phyloP scores from a whole-genome alignment of 1,284 basidiomycete species.

The Cryptococcus sp. region DNA sequence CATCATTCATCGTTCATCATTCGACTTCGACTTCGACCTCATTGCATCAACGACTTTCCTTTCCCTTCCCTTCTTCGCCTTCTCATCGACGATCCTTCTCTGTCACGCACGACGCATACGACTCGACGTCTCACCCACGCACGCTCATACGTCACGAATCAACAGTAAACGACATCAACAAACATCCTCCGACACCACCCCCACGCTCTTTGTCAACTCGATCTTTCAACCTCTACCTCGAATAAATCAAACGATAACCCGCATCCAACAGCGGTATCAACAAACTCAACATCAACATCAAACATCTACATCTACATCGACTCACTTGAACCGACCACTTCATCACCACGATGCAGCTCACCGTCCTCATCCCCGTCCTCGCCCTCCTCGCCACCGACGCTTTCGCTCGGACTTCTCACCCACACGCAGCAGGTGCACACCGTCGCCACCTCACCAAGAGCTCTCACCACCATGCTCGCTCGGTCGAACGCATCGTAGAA shows the following conservation, averaged over 20 bases:
- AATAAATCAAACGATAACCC: neutral
- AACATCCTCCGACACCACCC: conserved; percentile 2
- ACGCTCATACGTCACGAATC: neutral
- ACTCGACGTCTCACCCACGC: conserved; percentile 6
- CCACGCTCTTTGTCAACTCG: conserved; percentile 1
- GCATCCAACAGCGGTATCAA: neutral
- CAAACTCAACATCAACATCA: conserved; percentile 5
- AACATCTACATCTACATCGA: neutral
- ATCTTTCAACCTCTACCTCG: neutral
- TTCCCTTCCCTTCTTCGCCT: too few relatives aligned
- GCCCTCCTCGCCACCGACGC: conserved; percentile 24
- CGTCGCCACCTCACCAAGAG: conserved; percentile 18
- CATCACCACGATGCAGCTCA: conserved; percentile 29
- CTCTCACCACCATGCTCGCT: conserved; percentile 15
- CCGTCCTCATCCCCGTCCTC: conserved; percentile 31
- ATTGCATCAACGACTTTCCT: neutral
- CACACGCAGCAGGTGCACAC: conserved; percentile 8
- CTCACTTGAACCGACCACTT: neutral
- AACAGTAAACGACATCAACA: neutral
- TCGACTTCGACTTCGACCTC: neutral
- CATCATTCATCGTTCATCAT: neutral
- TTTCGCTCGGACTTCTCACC: conserved; percentile 1
- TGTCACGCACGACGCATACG: neutral
- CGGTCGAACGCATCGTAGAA: conserved; percentile 18
- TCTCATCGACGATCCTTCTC: conserved; percentile 1